Evolutionary conservation across 805 yeast genomes (phyloP).

Genomic region (Maudiozyma pseudohumilis): DNA sequence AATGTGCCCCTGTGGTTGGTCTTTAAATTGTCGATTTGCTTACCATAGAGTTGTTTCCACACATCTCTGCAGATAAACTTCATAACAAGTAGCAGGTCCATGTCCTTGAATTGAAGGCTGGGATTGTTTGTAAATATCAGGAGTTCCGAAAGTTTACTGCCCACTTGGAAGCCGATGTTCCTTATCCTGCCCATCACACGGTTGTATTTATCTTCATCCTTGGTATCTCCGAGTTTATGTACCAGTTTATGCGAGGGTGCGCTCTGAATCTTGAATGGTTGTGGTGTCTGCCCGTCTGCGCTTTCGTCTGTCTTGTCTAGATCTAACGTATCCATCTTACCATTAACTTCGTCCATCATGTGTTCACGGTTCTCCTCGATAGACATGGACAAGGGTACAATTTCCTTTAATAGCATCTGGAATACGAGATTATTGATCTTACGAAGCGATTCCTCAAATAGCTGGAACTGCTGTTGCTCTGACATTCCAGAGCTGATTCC

Average conservation of each 20-base stretch:
- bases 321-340: constrained; percentile 6
- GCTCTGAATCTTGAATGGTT: background rate
- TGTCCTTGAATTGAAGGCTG: constrained; percentile 37
- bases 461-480: constrained; percentile 21
- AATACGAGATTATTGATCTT: constrained; percentile 47
- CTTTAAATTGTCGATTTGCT: constrained; percentile 84
- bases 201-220: constrained; percentile 31
- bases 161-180: constrained; percentile 60
- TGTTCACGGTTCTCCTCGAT: constrained; percentile 40
- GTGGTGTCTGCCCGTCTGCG: background rate
- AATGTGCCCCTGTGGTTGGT: constrained; percentile 71
- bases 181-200: constrained; percentile 55
- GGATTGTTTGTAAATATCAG: constrained; percentile 39
- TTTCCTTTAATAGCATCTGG: constrained; percentile 62
- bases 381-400: constrained; percentile 61
- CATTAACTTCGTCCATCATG: background rate
- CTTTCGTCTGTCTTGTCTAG: constrained; percentile 7
- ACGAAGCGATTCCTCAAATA: constrained; percentile 26
- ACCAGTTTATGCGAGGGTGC: constrained; percentile 24
- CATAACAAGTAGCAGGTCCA: constrained; percentile 71
- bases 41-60: constrained; percentile 71
- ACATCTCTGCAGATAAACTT: constrained; percentile 88
- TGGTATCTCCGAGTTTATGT: constrained; percentile 18
- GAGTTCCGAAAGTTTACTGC: constrained; percentile 46
- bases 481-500: constrained; percentile 7